Evolutionary conservation across 169 alveolate genomes (phyloP), one percentile per base, ranked within the genome.

Genomic region (Eimeria brunetti): DNA sequence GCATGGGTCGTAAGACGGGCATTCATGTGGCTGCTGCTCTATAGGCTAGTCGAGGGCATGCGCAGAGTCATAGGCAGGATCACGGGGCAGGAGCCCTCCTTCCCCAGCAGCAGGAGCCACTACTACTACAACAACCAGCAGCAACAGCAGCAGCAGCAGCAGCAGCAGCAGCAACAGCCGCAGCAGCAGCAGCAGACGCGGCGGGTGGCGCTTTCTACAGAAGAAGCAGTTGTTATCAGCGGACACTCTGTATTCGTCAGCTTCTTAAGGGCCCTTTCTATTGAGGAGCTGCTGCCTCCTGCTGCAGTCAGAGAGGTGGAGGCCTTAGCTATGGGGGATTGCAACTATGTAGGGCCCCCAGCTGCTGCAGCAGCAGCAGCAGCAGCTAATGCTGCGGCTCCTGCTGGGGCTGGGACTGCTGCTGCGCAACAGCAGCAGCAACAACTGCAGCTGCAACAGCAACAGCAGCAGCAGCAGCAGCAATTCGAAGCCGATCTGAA

Each of bases 1-100:
- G 64, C 93, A 38, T 95, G 97, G 97, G 62, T 91, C n/a, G 97
- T 95, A 30, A 80, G 97, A 36, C 36, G 84, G n/a, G 88, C 95
- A 27, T 95, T 44, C 85, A 92, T 91, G 86, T 91, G 94, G 96
- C 60, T 95, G 8, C 95, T 95, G n/a, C 95, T 95, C 58, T 95
- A 95, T 46, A 85, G 97, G 38, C 71, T 95, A 3, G 94, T 96
- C 46, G 97, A 94, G 53, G 94, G 94, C 44, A 76, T 91, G 56
- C 96, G 96, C 62, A 73, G 80, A 24, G 80, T 94, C 56, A 69
- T 94, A 46, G 83, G 84, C 38, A 46, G 96, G 8, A 46, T 73
- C 76, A 64, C 84, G 20, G 78, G 88, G 6, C 44, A 30, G 11
- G 95, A 90, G 44, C 90, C 67, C 3, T 8, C 89, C 11, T 90